Evolutionary conservation across 2,329 filamentous ascomycete genomes (phyloP).

Genomic region (Cladophialophora chaetospira): DNA sequence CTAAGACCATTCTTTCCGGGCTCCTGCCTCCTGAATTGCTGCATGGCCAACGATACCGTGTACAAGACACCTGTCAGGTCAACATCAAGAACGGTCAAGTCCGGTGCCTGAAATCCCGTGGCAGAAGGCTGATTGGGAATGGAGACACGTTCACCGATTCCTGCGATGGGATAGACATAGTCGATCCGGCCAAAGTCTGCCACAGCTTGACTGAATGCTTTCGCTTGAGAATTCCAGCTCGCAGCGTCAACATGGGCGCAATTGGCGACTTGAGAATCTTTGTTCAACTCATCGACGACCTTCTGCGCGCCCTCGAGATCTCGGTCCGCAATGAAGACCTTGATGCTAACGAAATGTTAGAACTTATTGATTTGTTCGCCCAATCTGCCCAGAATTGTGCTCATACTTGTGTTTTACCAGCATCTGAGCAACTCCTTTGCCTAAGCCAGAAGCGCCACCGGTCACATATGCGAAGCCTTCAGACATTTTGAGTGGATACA

Average conservation of each 20-base stretch:
- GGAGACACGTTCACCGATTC: constrained; percentile 45
- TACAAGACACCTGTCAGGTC: constrained; percentile 48
- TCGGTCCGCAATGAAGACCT: constrained; percentile 36
- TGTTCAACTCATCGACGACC: constrained; percentile 29
- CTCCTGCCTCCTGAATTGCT: constrained; percentile 48
- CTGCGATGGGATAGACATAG: constrained; percentile 45
- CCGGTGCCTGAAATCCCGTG: constrained; percentile 41
- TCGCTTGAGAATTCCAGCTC: constrained; percentile 31
- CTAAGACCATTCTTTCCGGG: constrained; percentile 37
- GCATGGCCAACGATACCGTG: constrained; percentile 45
- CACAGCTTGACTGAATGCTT: constrained; percentile 41
- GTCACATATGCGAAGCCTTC: constrained; percentile 33
- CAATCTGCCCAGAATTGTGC: no score
- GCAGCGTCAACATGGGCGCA: constrained; percentile 26
- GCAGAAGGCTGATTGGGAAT: constrained; percentile 34
- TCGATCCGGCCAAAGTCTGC: constrained; percentile 41
- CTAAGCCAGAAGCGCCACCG: constrained; percentile 36
- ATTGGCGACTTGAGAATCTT: constrained; percentile 17
- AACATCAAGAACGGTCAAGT: constrained; percentile 44
- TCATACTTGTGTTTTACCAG: constrained; percentile 32
- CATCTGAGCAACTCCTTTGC: constrained; percentile 34
- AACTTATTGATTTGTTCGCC: background rate
- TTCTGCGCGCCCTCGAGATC: constrained; percentile 28
- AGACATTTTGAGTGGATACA: no score
- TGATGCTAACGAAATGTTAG: constrained; percentile 29